Evolutionary conservation across 257 asterid species (phyloP), one percentile per base, ranked within the genome.

Genomic region (Nicotiana tomentosiformis): DNA sequence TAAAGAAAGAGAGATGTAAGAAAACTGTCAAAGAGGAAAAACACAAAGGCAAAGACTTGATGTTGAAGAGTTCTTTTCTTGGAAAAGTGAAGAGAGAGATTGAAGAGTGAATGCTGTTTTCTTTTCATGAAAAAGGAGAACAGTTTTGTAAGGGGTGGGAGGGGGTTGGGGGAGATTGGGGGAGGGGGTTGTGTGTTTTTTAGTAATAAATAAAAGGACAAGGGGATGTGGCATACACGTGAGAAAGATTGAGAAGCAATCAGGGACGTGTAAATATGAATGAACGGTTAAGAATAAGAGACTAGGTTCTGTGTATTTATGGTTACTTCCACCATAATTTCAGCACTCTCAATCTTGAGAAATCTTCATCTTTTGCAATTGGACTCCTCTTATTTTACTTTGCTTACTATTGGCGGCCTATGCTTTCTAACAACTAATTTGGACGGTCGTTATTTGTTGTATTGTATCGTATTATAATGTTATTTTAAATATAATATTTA

Each of bases 221-320:
- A 79, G 18, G 26, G 82, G 82, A 88, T 89, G 93, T 91, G 97
- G 90, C 90, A 68, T 84, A 80, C 92, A 88, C 93, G 92, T 92
- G 88, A 84, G 88, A 82, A 39, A 86, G 23, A 72, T 57, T 37
- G 4, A 77, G 83, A 84, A 79, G 83, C 79, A 77, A 65, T 66
- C 58, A 68, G 53, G 64, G 20, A 77, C 82, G 87, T 84, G 78
- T 74, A 39, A 23, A 32, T 56, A 32, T 83, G 62, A 81, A 84
- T 72, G 0, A 60, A 69, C 55, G 68, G 88, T 85, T 84, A 88
- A 65, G 33, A 86, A 23, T 1, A 68, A 87, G 87, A 56, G 89
- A 90, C 91, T 74, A 62, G 81, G 85, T 89, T 85, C 82, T 84
- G 26, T 80, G 90, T 86, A 87, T 88, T 86, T 88, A 74, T 86